Percentiles rank a stretch among this genome's conserved stretches.
These are phyloP conservation scores for Hymenoscyphus scutula DNA, from an alignment of 2,329 filamentous ascomycete species.

Conservation along the genomic window DNA sequence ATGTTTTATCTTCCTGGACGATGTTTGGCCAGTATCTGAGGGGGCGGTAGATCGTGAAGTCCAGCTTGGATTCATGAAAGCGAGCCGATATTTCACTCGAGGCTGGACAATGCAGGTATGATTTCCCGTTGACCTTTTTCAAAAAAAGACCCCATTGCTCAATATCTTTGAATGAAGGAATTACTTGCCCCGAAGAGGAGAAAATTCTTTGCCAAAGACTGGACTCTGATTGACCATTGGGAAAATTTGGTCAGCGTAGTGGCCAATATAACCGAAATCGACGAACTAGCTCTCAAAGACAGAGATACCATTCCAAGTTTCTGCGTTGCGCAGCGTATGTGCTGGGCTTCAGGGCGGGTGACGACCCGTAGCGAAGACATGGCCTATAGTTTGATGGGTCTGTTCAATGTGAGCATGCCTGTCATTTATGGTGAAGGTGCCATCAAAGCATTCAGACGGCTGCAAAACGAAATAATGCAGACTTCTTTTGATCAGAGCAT, in stretches of 20 bases:
- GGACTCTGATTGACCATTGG: neutral
- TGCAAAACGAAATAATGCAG: neutral
- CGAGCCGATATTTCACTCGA: conserved; percentile 1
- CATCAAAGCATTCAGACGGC: neutral
- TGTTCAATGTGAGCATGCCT: neutral
- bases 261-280: neutral
- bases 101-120: neutral
- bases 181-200: neutral
- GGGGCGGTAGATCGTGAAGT: neutral
- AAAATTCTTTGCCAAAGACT: neutral
- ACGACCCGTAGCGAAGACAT: neutral
- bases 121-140: neutral
- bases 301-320: neutral
- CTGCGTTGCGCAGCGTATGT: neutral
- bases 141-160: neutral
- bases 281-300: neutral
- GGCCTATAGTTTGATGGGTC: neutral
- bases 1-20: neutral
- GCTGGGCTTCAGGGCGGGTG: neutral
- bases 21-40: neutral
- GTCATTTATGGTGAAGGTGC: neutral
- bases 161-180: neutral
- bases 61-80: neutral
- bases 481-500: neutral
- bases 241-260: neutral